Conservation (phyloP, 139 green algal genomes). For the Picochlorum sp. region DNA sequence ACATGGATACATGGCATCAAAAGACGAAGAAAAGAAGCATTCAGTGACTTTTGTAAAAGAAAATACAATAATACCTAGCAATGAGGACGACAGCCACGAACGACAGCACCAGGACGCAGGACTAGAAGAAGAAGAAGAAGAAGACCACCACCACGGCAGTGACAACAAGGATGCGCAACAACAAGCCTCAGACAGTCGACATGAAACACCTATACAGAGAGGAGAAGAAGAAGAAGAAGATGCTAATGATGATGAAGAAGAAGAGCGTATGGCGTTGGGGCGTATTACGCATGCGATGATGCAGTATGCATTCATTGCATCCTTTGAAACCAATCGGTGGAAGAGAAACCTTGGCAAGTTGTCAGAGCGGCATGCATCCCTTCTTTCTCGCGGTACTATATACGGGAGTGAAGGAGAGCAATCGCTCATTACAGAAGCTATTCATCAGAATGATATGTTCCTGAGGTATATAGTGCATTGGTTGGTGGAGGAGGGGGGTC, state of each 20-base stretch:
- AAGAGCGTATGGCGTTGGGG: conserved; percentile 3
- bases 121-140: too few relatives aligned
- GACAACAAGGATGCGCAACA: too few relatives aligned
- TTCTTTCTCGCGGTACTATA: conserved; percentile 27
- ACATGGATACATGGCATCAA: too few relatives aligned
- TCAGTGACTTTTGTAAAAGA: too few relatives aligned
- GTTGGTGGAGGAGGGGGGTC: conserved; percentile 3
- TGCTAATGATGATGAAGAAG: neutral
- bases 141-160: too few relatives aligned
- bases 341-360: conserved; percentile 47
- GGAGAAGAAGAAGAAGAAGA: too few relatives aligned
- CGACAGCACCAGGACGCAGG: too few relatives aligned
- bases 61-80: too few relatives aligned
- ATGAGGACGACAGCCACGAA: too few relatives aligned
- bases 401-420: conserved; percentile 35
- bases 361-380: neutral
- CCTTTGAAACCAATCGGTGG: conserved; percentile 65
- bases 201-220: too few relatives aligned
- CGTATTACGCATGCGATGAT: conserved; percentile 66
- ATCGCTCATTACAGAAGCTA: conserved; percentile 13
- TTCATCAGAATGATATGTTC: conserved; percentile 59
- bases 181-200: too few relatives aligned
- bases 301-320: conserved; percentile 41
- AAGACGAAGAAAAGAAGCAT: too few relatives aligned
- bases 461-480: conserved; percentile 36